Conservation (phyloP, 108 stramenopile species). For the Cyclotella choctawhatcheeana region DNA sequence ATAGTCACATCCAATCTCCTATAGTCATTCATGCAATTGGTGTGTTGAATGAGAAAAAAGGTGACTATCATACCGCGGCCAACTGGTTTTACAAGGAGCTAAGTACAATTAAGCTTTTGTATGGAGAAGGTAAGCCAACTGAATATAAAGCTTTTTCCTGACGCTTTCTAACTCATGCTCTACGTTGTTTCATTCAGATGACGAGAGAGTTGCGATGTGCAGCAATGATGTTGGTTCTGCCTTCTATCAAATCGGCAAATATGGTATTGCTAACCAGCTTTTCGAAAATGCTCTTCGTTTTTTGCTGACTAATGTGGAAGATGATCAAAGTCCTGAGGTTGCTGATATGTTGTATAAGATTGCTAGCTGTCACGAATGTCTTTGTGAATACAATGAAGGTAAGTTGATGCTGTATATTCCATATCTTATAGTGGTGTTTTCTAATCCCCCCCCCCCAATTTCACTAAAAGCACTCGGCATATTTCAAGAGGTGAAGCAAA, state of each 20-base stretch:
- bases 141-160: background rate
- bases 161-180: background rate
- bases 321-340: slow-evolving; percentile 33
- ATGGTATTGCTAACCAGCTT: slow-evolving; percentile 32
- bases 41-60: slow-evolving; percentile 43
- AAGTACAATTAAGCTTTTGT: slow-evolving; percentile 28
- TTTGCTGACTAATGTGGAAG: slow-evolving; percentile 12
- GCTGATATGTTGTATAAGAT: slow-evolving; percentile 53
- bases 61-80: slow-evolving; percentile 42
- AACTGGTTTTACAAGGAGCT: slow-evolving; percentile 42
- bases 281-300: slow-evolving; percentile 45
- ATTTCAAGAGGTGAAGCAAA: slow-evolving; percentile 43
- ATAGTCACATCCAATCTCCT: slow-evolving; percentile 35
- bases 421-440: background rate
- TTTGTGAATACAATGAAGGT: slow-evolving; percentile 53
- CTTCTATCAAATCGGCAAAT: slow-evolving; percentile 51
- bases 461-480: slow-evolving; percentile 28
- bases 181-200: slow-evolving; percentile 12
- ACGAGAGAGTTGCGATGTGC: slow-evolving; percentile 32
- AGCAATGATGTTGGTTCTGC: slow-evolving; percentile 44
- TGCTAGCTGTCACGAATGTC: slow-evolving; percentile 56
- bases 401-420: background rate
- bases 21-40: slow-evolving; percentile 48
- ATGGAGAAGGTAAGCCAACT: slow-evolving; percentile 39
- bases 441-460: background rate